Evolutionary conservation across 352 stramenopile species (phyloP).

Genomic region (Phytophthora kernoviae): DNA sequence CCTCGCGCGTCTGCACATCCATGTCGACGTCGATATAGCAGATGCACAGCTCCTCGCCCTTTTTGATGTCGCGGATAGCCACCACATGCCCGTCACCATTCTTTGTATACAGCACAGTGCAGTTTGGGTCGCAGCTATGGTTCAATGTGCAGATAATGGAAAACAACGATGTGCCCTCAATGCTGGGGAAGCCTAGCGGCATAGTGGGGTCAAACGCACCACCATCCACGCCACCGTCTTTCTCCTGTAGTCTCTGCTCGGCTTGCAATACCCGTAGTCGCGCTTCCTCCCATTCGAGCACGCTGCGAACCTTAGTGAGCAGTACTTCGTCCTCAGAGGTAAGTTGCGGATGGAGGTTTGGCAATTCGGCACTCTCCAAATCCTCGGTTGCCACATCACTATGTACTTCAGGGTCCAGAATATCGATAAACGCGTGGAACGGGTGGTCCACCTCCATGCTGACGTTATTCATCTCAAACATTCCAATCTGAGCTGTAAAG

Average conservation of each 20-base stretch:
- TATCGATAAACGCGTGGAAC: conserved; percentile 70
- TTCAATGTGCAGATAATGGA: conserved; percentile 96
- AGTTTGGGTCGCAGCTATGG: conserved; percentile 95
- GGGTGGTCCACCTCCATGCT: conserved; percentile 91
- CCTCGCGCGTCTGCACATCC: conserved; percentile 69
- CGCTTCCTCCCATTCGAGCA: conserved; percentile 53
- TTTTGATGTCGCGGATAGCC: conserved; percentile 66
- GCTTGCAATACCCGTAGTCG: conserved; percentile 26
- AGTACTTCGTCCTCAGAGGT: conserved; percentile 33
- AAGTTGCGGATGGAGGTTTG: conserved; percentile 29
- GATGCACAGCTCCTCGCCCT: conserved; percentile 94
- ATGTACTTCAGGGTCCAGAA: conserved; percentile 61
- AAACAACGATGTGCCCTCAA: conserved; percentile 95
- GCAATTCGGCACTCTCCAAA: conserved; percentile 13
- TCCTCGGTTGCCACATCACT: conserved; percentile 27
- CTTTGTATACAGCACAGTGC: conserved; percentile 89
- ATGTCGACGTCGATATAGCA: conserved; percentile 94
- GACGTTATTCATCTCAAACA: conserved; percentile 98
- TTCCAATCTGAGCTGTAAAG: conserved; percentile 90
- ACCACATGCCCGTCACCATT: conserved; percentile 73
- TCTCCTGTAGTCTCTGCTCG: conserved; percentile 80
- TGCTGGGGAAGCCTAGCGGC: conserved; percentile 43
- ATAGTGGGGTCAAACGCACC: conserved; percentile 27
- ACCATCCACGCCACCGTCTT: conserved; percentile 33
- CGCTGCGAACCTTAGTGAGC: conserved; percentile 44